Base-by-base conservation (phyloP, 148 eudicot species). In the Spergularia bocconei region DNA sequence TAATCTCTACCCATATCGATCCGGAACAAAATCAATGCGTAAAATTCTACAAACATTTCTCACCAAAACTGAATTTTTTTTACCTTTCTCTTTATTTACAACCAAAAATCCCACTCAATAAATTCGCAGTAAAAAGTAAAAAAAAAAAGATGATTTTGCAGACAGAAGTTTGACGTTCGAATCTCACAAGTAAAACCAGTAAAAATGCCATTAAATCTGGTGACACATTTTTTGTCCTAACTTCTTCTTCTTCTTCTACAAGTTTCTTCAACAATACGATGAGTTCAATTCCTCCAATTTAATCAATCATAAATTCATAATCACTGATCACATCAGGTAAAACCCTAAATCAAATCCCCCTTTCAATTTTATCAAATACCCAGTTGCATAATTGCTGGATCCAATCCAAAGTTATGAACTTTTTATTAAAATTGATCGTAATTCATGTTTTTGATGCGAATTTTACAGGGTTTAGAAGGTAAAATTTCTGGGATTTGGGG, bases 321-420 rank as follows among this genome's bases (percentile, higher is more conserved):
- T 13, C 71, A 21, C 54, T 50, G 56, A 67, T 48, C 71, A 19
- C 25, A 20, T 67, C n/a, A 67, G 55, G 71, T 67, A 67, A 47
- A 67, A 20, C 54, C 71, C 55, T 50, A 13, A 12, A 10, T 19
- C 4, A 54, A 67, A 47, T 48, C 50, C 59, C 4, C 36, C 7
- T 15, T 69, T 44, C 1, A 17, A 5, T 29, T 11, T 12, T 38
- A 15, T 51, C 15, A 69, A 68, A 52, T 23, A 50, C n/a, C 29
- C 72, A 47, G 12, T 23, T 50, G 50, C 7, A 52, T 23, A 52
- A 25, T 52, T 15, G 25, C 12, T 5, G 36, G 72, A 69, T 52
- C 72, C 48, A 44, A 44, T 69, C 9, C 20, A 51, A 52, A 52
- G 41, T 52, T 51, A 4, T 15, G 33, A 67, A 47, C 70, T 67